Evolutionary conservation across 495 filamentous ascomycete genomes (phyloP).

Genomic region (Penicillium manginii): DNA sequence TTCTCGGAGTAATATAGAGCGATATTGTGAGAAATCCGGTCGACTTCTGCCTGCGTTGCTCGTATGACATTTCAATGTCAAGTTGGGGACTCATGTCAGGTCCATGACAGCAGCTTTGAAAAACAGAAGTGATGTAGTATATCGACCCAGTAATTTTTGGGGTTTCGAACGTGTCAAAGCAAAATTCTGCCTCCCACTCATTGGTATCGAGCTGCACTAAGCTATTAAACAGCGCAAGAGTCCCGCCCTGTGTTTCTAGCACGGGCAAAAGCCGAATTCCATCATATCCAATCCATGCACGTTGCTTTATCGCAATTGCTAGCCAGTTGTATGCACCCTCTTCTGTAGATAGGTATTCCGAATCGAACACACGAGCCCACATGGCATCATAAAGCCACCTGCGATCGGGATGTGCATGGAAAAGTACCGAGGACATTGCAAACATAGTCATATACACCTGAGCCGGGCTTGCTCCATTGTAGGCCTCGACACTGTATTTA

Average conservation of each 20-base stretch:
- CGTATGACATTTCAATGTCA: too few species aligned
- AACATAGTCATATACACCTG: background rate
- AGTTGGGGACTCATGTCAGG: too few species aligned
- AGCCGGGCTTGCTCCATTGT: background rate
- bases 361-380: background rate
- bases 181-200: background rate
- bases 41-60: too few species aligned
- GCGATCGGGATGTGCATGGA: background rate
- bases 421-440: background rate
- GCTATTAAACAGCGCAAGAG: background rate
- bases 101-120: background rate
- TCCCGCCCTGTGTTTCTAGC: background rate
- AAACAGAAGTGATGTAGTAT: background rate
- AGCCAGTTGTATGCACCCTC: background rate
- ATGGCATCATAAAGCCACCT: background rate
- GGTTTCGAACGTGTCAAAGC: background rate
- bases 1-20: too few species aligned
- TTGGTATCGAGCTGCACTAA: background rate
- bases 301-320: background rate
- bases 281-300: background rate
- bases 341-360: background rate
- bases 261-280: background rate
- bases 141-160: background rate
- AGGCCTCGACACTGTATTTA: background rate
- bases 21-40: too few species aligned